Base-by-base conservation (phyloP, 2,329 filamentous ascomycete genomes). In the Akanthomyces uredinophilus region DNA sequence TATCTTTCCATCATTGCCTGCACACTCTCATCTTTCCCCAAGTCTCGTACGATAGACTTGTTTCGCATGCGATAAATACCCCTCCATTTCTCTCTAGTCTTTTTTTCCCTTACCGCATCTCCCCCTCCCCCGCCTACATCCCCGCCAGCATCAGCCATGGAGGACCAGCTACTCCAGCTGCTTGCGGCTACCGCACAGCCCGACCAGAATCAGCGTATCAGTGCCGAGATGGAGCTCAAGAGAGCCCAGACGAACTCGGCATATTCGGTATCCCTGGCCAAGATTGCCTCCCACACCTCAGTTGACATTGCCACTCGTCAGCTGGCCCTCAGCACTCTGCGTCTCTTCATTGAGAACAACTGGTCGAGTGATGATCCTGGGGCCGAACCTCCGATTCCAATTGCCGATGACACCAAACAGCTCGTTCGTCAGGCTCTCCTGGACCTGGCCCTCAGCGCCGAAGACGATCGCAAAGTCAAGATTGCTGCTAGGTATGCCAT, bases 161-260 rank as follows among this genome's bases (percentile, higher is more conserved):
- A 96, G 84, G 89, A 96, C 78, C 88, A 96, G 81, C 86, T 99
- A 75, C 87, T 95, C 70, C 87, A 88, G 76, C 84, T 98, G 74
- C 87, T 99, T 66, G 86, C 89, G 70, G 91, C 92, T 77, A 96
- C 93, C 55, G 92, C 96, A 79, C 87, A 88, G 66, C 71, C 90
- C 64, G 85, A 87, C 63, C 88, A 94, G 74, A 87, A 79, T 61
- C 87, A 89, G 62, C 89, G 94, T 75, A 92, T 91, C 74, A 87
- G 90, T 73, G 95, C 95, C 69, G 95, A 99, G 78, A 82, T 88
- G 71, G 90, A 92, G 70, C 84, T 97, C 57, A 86, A 87, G 73
- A 85, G 85, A 66, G 85, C 90, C 66, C 88, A 89, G 72, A 75
- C 81, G 64, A 85, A 85, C 72, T 82, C 84, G 63, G 87, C 87